These are phyloP conservation scores for Alternaria consortialis DNA, from an alignment of 2,329 filamentous ascomycete genomes.

Conservation along the genomic window DNA sequence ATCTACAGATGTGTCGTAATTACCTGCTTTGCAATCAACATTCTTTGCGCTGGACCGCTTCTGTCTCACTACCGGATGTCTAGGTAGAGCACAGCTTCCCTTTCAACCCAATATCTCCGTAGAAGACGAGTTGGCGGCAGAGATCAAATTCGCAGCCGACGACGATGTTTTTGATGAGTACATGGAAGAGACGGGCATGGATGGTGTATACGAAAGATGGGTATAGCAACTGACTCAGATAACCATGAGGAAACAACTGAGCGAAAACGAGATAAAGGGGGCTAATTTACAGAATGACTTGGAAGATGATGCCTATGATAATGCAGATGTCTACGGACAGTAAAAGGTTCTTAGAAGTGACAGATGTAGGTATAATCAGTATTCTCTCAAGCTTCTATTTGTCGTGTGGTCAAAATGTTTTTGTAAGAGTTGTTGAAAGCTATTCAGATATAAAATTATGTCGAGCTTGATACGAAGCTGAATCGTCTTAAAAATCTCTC, in stretches of 20 bases:
- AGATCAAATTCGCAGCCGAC: neutral
- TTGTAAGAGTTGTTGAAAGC: fast-evolving
- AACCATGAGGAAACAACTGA: neutral
- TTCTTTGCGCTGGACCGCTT: neutral
- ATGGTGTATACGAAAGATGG: no score
- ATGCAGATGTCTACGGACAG: neutral
- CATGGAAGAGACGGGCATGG: neutral
- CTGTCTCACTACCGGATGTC: neutral
- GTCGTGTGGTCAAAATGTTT: neutral
- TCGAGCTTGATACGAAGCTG: neutral
- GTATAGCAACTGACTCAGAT: neutral
- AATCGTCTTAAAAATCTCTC: neutral
- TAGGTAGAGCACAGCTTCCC: neutral
- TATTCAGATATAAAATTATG: neutral
- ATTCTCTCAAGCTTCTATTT: neutral
- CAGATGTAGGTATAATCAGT: neutral
- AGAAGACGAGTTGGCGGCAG: neutral
- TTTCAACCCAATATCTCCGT: neutral
- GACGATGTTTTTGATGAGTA: neutral
- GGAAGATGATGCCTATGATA: neutral
- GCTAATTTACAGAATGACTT: neutral
- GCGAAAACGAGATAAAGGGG: neutral
- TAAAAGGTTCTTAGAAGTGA: neutral
- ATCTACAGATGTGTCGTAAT: neutral
- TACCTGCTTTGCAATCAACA: neutral